Evolutionary conservation across 352 stramenopile genomes (phyloP), one percentile per base, ranked within the genome.

Genomic region (Detonula confervacea): DNA sequence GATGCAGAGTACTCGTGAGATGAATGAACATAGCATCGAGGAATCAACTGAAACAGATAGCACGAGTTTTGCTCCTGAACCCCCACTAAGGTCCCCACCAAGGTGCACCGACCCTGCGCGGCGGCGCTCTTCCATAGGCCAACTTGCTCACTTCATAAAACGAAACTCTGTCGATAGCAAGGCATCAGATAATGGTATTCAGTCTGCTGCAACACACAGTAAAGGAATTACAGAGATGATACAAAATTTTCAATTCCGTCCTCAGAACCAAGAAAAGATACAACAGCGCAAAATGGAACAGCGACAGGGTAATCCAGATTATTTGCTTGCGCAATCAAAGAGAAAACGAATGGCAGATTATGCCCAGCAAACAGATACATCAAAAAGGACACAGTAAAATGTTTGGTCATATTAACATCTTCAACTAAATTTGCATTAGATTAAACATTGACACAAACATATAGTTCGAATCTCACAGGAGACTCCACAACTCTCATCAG

Each of bases 271-370:
- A 27, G n/a, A 39, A 24, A 47, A 49, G 27, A 52, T 73, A n/a
- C 54, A 62, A 64, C 29, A 47, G 30, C 44, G 30, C 5, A 54
- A 64, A n/a, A 52, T 39, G 0, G 44, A 73, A 46, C 37, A 51
- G 51, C 22, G 69, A 25, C 59, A 66, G 27, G 57, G 46, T 18
- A 20, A 77, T 8, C 51, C 69, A n/a, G 46, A 68, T 14, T 68
- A 59, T 55, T 49, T 72, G 25, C 5, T 42, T 47, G 71, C 71
- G 11, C 29, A 63, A 11, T 52, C 51, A 16, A 80, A 73, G 37
- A 71, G 54, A 42, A 63, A 62, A 68, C 61, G 70, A 71, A 73
- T 72, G 69, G 56, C 20, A 14, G 37, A 72, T 27, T 65, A 62
- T 20, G 4, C 1, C 25, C 16, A 35, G 37, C 9, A 71, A 22